phyloP scores from a whole-genome alignment of 768 basidiomycete genomes.

The Russula olivacea region DNA sequence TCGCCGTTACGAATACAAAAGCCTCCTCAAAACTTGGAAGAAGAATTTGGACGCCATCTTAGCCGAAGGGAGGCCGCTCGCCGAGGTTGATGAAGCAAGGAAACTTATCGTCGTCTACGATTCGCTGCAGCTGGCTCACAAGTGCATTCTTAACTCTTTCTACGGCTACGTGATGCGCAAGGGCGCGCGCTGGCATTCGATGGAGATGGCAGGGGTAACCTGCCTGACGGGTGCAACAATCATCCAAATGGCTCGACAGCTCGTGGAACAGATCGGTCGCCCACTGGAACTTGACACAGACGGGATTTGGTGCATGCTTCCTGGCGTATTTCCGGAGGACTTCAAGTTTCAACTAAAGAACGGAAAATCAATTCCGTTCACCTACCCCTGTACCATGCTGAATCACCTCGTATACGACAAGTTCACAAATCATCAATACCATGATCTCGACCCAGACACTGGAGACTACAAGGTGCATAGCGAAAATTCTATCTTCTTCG shows the following conservation, averaged over 20 bases:
- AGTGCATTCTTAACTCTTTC: slow-evolving; percentile 99
- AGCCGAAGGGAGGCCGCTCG: slow-evolving; percentile 63
- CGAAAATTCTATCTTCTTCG: slow-evolving; percentile 99
- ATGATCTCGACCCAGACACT: slow-evolving; percentile 78
- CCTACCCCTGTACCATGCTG: slow-evolving; percentile 99
- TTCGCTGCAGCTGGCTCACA: slow-evolving; percentile 97
- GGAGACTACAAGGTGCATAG: slow-evolving; percentile 82
- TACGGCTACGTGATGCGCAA: slow-evolving; percentile 99
- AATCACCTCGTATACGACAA: slow-evolving; percentile 94
- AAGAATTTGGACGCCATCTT: slow-evolving; percentile 82
- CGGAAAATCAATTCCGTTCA: slow-evolving; percentile 84
- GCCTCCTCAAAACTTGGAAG: slow-evolving; percentile 98
- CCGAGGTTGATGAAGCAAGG: slow-evolving; percentile 93
- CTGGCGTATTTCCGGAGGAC: slow-evolving; percentile 95
- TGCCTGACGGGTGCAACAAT: slow-evolving; percentile 96
- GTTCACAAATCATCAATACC: slow-evolving; percentile 98
- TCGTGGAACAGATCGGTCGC: slow-evolving; percentile 96
- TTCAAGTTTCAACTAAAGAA: slow-evolving; percentile 88
- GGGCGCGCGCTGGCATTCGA: slow-evolving; percentile 98
- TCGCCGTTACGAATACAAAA: slow-evolving; percentile 98
- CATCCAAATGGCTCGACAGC: slow-evolving; percentile 96
- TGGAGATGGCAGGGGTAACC: slow-evolving; percentile 99
- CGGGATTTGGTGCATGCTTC: slow-evolving; percentile 99
- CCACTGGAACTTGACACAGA: slow-evolving; percentile 98
- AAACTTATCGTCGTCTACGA: slow-evolving; percentile 99